Evolutionary conservation across 495 filamentous ascomycete species (phyloP).

Genomic region (Neurospora sp.): DNA sequence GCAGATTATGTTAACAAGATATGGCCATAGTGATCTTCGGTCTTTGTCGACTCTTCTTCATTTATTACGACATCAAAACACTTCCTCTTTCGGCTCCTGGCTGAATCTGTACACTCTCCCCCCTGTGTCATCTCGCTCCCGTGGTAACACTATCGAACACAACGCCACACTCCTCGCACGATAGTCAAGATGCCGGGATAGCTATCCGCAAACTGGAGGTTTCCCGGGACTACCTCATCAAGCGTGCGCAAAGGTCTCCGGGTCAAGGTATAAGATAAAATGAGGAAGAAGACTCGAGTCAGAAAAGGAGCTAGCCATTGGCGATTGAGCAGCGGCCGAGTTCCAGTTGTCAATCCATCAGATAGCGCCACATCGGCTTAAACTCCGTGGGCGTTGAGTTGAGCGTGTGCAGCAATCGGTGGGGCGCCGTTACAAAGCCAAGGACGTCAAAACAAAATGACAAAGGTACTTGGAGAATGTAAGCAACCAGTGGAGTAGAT

Average conservation of each 20-base stretch:
- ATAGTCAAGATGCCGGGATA: background rate
- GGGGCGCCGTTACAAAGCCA: background rate
- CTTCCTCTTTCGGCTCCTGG: background rate
- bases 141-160: constrained; percentile 7
- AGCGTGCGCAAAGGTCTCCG: background rate
- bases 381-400: background rate
- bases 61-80: background rate
- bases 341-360: background rate
- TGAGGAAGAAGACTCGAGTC: background rate
- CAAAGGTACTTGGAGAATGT: background rate
- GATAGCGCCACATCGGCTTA: background rate
- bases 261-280: background rate
- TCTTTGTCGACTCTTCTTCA: background rate
- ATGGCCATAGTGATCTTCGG: background rate
- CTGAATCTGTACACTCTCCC: background rate
- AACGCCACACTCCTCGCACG: background rate
- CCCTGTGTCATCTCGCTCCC: constrained; percentile 5
- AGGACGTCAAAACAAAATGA: background rate
- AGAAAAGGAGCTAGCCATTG: background rate
- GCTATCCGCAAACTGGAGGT: background rate
- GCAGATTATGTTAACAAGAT: background rate
- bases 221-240: background rate
- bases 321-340: background rate
- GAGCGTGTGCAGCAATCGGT: background rate
- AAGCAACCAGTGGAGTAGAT: constrained; percentile 5